Base-by-base conservation (phyloP, 306 rosid genomes). In the Casuarina glauca region DNA sequence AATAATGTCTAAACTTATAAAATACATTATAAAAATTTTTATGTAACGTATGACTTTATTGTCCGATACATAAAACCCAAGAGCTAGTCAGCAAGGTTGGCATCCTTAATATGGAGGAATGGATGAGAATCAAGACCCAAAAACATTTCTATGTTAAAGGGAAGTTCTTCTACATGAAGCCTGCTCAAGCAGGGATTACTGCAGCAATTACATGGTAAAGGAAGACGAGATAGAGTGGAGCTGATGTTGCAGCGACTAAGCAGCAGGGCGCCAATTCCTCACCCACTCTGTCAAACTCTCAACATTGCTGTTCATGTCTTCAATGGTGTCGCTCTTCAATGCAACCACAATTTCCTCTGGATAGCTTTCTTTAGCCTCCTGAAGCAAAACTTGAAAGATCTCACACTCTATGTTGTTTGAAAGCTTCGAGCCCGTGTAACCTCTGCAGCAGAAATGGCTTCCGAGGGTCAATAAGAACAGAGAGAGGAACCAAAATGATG, bases 301-400 rank as follows among this genome's bases (percentile, higher is more conserved):
- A 49, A 92, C 76, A 74, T 90, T 94, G 46, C 78, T 78, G 39
- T 73, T 73, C n/a, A 93, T 84, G 81, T 93, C 97, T 79, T 89
- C 91, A 69, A 89, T 80, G 44, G 69, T 83, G 77, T 91, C 85
- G 62, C 94, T 89, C 89, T 79, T 89, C 54, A 93, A 39, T 39
- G 94, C 87, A 69, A 84, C 66, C 48, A 93, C 97, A 70, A 80
- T 92, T 46, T 90, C 82, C 82, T 94, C 97, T 0, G 84, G 70
- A 71, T 94, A 94, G 70, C 91, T 92, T 73, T 92, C 93, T 77
- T 83, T 89, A 10, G 97, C 98, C 79, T 94, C 98, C 82, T 92
- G 95, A 1, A 94, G 93, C 76, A 94, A 76, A 81, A 93, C 90
- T 79, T 89, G 95, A 79, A 92, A 92, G 86, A 93, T 93, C 81